These are phyloP conservation scores for Rhododendron ferrugineum DNA, from an alignment of 148 eudicot genomes.

Conservation along the genomic window DNA sequence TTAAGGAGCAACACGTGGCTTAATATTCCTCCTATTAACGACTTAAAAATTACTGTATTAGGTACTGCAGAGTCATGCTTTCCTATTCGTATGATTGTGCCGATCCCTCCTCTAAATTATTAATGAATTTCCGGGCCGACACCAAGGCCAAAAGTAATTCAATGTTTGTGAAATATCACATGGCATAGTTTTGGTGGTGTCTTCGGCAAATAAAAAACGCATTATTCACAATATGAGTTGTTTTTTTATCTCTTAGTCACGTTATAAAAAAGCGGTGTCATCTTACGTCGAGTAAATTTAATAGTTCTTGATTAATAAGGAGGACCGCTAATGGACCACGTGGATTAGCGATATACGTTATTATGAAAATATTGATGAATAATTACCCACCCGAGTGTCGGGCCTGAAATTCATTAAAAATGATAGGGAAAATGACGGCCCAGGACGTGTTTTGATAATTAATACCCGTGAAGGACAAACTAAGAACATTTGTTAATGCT, in stretches of 20 bases:
- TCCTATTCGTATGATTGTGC: background rate
- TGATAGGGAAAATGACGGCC: no score
- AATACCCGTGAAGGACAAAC: no score
- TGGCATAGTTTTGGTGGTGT: background rate
- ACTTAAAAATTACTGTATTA: no score
- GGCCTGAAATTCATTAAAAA: background rate
- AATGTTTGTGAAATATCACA: background rate
- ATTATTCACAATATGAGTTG: background rate
- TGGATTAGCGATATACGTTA: background rate
- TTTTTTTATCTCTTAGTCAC: background rate
- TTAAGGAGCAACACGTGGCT: background rate
- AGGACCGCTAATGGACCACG: no score
- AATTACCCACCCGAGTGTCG: background rate
- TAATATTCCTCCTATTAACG: no score
- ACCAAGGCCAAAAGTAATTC: no score
- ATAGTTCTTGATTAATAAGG: no score
- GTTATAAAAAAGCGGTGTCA: background rate
- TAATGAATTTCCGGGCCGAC: no score
- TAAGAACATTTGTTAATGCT: no score
- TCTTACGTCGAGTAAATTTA: background rate
- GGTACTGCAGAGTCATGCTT: background rate
- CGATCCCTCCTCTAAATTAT: no score
- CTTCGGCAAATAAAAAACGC: background rate
- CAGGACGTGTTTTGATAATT: no score
- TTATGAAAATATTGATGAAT: background rate